Conservation (phyloP, 345 rosid genomes). For the Eucalyptus leucophloia region DNA sequence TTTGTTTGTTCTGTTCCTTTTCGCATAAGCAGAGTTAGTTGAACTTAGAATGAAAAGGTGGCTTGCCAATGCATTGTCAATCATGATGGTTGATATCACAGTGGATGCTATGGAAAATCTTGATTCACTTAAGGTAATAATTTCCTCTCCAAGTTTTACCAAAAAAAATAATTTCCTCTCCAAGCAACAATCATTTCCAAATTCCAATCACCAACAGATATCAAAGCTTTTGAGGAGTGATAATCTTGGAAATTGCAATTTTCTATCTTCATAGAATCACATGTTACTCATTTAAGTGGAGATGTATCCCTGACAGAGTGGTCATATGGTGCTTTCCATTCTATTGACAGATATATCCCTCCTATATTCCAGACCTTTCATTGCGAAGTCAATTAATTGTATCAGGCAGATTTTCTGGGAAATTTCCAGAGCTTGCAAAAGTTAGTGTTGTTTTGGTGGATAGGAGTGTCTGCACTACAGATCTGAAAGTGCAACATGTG, state of each 20-base stretch:
- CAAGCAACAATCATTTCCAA: neutral
- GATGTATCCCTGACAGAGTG: neutral
- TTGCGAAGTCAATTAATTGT: constrained; percentile 42
- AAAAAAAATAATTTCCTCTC: neutral
- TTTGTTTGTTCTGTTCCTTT: neutral
- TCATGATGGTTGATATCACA: constrained; percentile 34
- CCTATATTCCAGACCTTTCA: constrained; percentile 54
- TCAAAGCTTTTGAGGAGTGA: neutral
- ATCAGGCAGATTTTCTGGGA: constrained; percentile 63
- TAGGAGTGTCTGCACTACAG: constrained; percentile 25
- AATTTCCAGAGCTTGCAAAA: constrained; percentile 44
- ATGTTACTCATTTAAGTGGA: neutral
- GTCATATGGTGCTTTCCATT: neutral
- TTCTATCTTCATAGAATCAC: neutral
- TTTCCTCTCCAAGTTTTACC: too few species aligned
- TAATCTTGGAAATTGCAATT: neutral
- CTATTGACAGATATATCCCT: constrained; percentile 36
- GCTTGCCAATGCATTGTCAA: constrained; percentile 38
- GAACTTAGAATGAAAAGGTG: constrained; percentile 40
- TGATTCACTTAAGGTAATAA: constrained; percentile 70
- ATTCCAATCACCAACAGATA: neutral
- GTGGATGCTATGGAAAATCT: constrained; percentile 34
- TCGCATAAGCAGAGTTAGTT: constrained; percentile 44
- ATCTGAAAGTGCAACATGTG: constrained; percentile 44
- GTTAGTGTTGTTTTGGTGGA: constrained; percentile 54